Evolutionary conservation across 2,329 filamentous ascomycete species (phyloP), one percentile per base, ranked within the genome.

Genomic region (Plenodomus biglobosus): DNA sequence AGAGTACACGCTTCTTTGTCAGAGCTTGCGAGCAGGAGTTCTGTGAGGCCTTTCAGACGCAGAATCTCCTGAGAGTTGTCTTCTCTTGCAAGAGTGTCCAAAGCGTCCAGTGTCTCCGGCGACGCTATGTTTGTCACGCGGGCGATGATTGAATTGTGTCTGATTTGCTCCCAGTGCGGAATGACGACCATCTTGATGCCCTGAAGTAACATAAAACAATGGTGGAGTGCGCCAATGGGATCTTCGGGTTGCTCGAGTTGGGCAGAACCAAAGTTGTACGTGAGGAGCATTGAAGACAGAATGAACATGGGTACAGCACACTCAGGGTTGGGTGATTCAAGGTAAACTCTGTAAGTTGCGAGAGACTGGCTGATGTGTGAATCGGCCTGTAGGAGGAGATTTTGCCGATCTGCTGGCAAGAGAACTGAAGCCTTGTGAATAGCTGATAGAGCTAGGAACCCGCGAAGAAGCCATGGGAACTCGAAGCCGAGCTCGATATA

Each of bases 221-320:
- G 65, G 19, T 62, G 62, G 15, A 68, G 50, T 13, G 58, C 57
- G 13, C 50, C 47, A 8, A 68, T 64, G 15, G 65, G 58, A 42
- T 68, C 60, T 22, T 66, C 62, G 20, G 64, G 61, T 22, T 48
- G 53, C 39, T 64, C 57, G 16, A 65, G 38, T 17, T 61, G 61
- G n/a, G 59, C 64, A 3, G 60, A 61, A 8, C 53, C 62, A 32
- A 68, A 61, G 42, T 66, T 62, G 51, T 68, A 68, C 5, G 55
- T 62, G 8, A 66, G 47, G n/a, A 68, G 41, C 1, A 64, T 42
- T 8, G 62, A 55, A 2, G 64, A 64, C 8, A 66, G 44, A n/a
- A 66, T 46, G 38, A 68, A 68, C 65, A 68, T 67, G 0, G 65
- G 57, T 16, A 66, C 43, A 8, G 62, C 56, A 13, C 54, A 52